These are phyloP conservation scores for Aspergillus brunneoviolaceus DNA, from an alignment of 2,329 filamentous ascomycete species.

Conservation along the genomic window DNA sequence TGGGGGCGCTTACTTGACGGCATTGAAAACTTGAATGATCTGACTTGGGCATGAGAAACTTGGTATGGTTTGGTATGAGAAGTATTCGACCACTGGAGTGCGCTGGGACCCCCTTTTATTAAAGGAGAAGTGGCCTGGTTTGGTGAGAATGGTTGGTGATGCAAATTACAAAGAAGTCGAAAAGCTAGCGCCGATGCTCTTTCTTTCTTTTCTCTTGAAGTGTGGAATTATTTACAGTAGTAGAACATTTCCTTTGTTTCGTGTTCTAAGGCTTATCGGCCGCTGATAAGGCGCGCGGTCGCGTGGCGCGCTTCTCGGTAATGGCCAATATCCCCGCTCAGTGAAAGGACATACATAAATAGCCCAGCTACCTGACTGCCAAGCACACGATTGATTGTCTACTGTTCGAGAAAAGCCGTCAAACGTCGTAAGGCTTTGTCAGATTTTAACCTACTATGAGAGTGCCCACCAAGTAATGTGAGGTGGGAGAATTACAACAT, in stretches of 20 bases:
- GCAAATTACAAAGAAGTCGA: neutral
- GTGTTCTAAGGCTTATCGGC: neutral
- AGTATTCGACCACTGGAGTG: neutral
- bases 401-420: too few relatives aligned
- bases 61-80: neutral
- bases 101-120: neutral
- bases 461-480: too few relatives aligned
- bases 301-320: conserved; percentile 8
- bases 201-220: neutral
- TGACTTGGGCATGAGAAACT: neutral
- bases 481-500: too few relatives aligned
- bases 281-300: conserved; percentile 14
- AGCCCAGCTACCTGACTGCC: too few relatives aligned
- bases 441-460: too few relatives aligned
- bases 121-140: neutral
- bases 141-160: neutral
- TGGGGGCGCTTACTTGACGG: conserved; percentile 44
- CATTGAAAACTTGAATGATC: conserved; percentile 31
- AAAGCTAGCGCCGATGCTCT: neutral
- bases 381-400: too few relatives aligned
- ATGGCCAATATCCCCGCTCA: neutral
- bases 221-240: neutral
- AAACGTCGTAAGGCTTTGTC: too few relatives aligned
- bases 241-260: conserved; percentile 4
- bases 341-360: neutral